These are phyloP conservation scores for Colletotrichum somersetense DNA, from an alignment of 2,329 filamentous ascomycete species.

Conservation along the genomic window DNA sequence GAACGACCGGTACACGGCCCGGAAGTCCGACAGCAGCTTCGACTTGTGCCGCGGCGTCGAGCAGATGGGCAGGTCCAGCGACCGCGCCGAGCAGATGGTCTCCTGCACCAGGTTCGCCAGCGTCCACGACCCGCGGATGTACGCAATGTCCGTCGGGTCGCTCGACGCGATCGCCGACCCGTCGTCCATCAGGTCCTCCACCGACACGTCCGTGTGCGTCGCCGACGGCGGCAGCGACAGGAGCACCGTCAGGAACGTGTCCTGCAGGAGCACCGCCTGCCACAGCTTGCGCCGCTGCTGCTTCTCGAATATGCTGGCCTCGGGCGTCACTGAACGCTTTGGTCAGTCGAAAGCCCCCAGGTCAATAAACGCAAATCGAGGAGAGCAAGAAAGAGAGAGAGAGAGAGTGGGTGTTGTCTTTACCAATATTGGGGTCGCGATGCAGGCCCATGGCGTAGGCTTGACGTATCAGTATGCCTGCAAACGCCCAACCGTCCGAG, in stretches of 20 bases:
- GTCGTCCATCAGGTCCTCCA: conserved; percentile 79
- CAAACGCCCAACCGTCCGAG: conserved; percentile 86
- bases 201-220: conserved; percentile 82
- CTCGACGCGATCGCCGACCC: conserved; percentile 67
- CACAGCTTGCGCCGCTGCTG: conserved; percentile 84
- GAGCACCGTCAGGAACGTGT: conserved; percentile 84
- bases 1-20: conserved; percentile 78
- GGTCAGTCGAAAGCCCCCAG: background rate
- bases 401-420: too few relatives aligned
- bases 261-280: conserved; percentile 85
- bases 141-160: conserved; percentile 75
- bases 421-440: conserved; percentile 79
- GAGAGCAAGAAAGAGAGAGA: too few relatives aligned
- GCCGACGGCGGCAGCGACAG: conserved; percentile 82
- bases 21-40: conserved; percentile 77
- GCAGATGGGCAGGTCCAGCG: conserved; percentile 79
- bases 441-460: conserved; percentile 86
- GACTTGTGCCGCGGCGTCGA: conserved; percentile 76
- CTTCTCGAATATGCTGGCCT: conserved; percentile 78
- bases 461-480: conserved; percentile 81
- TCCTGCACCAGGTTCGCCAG: conserved; percentile 84
- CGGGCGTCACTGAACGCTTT: conserved; percentile 65
- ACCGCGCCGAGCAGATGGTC: conserved; percentile 80
- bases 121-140: conserved; percentile 83
- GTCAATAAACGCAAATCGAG: too few relatives aligned